Conservation (phyloP, 108 stramenopile species). For the Pseudonitzschia pungens region DNA sequence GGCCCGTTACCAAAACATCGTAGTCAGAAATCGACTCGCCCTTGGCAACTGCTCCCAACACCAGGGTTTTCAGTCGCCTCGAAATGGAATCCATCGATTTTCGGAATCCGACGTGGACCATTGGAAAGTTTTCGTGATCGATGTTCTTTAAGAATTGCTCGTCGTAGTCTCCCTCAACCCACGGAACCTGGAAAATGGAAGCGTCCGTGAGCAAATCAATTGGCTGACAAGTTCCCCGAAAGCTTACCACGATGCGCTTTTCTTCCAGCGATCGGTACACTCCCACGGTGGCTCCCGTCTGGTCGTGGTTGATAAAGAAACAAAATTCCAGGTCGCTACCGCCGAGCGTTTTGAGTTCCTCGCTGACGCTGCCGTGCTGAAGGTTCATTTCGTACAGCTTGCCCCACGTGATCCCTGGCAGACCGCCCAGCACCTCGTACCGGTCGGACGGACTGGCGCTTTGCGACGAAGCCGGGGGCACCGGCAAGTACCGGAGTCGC, state of each 20-base stretch:
- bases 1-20: constrained; percentile 80
- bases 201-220: constrained; percentile 84
- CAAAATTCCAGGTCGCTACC: constrained; percentile 79
- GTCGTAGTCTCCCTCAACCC: constrained; percentile 78
- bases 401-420: constrained; percentile 81
- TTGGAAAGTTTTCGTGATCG: constrained; percentile 15
- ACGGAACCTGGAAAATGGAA: constrained; percentile 67
- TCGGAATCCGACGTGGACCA: constrained; percentile 80
- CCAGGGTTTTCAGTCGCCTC: constrained; percentile 76
- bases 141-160: constrained; percentile 29
- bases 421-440: constrained; percentile 67
- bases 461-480: constrained; percentile 24
- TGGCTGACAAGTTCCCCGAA: constrained; percentile 79
- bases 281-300: constrained; percentile 72
- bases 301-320: constrained; percentile 75
- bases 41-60: constrained; percentile 57
- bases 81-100: constrained; percentile 75
- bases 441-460: neutral
- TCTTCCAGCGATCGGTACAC: constrained; percentile 69
- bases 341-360: constrained; percentile 6
- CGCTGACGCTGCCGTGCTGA: neutral
- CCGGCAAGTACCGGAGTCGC: constrained; percentile 65
- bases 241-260: constrained; percentile 67
- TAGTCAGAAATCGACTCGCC: constrained; percentile 66
- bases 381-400: constrained; percentile 47